Evolutionary conservation across 352 stramenopile genomes (phyloP), one percentile per base, ranked within the genome.

Genomic region (Globisporangium apiculatum): DNA sequence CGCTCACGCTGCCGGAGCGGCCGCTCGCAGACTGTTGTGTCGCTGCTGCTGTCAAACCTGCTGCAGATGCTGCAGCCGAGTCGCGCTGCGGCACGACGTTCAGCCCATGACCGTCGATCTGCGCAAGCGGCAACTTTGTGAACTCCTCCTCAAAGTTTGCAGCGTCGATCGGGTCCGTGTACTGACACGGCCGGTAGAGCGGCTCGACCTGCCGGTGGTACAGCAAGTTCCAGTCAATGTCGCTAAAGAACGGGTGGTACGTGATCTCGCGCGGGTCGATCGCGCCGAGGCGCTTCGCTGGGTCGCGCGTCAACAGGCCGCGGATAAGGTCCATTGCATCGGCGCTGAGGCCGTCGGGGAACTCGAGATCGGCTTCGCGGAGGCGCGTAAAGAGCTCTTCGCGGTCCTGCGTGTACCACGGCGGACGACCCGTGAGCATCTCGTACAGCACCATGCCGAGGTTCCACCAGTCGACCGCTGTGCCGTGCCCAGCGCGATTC

Each of bases 241-340:
- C 78, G 18, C 68, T 67, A 61, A 91, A 94, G 65, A 94, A 94
- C 10, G 83, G 74, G 60, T 94, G 83, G 55, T 88, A 86, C 45
- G 81, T 89, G 58, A 94, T 85, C 60, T 91, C 81, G 51, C 77
- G 74, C 41, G 79, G 77, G 53, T 88, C 79, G 40, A 84, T 80
- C 37, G 83, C 79, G 18, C 97, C 96, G 12, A 99, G 76, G 9
- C 97, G 86, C 69, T 90, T 87, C 36, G 83, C 78, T 53, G 94
- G 91, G 52, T 98, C 86, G 57, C 97, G 95, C 42, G 83, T 91
- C 1, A 99, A 77, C 40, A 99, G 64, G 3, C 83, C 83, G 50
- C 87, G 76, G 60, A 93, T 91, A 2, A 93, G 60, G 51, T 88
- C 78, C 78, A 91, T 91, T 6, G 83, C 79, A 40, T 89, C 72